Conservation (phyloP, 805 yeast genomes). For the Ogataea salicorniae region DNA sequence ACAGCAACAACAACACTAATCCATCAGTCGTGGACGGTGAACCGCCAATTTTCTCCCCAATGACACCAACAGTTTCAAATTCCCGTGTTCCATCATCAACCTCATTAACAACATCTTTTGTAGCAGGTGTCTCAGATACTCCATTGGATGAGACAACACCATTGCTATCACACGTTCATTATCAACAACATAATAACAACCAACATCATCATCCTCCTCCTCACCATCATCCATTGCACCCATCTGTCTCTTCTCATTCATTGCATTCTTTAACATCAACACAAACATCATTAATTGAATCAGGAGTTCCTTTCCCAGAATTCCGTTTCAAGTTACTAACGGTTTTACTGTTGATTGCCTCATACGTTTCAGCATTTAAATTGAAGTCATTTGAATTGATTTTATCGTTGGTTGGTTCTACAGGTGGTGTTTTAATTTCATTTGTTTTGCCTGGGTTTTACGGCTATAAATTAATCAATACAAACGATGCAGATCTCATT, state of each 20-base stretch:
- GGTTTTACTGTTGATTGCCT: constrained; percentile 35
- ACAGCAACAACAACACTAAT: background rate
- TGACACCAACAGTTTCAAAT: background rate
- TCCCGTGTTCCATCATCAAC: background rate
- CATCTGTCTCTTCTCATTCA: background rate
- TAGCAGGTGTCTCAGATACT: too few relatives aligned
- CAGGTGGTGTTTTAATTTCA: constrained; percentile 77
- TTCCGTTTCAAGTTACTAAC: constrained; percentile 47
- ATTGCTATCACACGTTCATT: background rate
- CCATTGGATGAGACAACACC: background rate
- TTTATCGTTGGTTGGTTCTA: constrained; percentile 71
- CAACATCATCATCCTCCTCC: background rate
- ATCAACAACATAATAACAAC: background rate
- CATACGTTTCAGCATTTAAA: constrained; percentile 54
- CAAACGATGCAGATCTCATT: constrained; percentile 13
- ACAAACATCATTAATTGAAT: background rate
- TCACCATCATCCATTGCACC: background rate
- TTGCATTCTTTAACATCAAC: background rate
- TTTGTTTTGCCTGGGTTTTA: constrained; percentile 76
- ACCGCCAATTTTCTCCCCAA: background rate
- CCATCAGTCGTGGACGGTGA: background rate
- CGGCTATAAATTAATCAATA: constrained; percentile 55
- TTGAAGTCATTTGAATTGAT: constrained; percentile 64
- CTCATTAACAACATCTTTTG: too few relatives aligned
- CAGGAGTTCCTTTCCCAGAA: constrained; percentile 41